These are phyloP conservation scores for Ogataea haglerorum DNA, from an alignment of 805 yeast species.

Conservation along the genomic window DNA sequence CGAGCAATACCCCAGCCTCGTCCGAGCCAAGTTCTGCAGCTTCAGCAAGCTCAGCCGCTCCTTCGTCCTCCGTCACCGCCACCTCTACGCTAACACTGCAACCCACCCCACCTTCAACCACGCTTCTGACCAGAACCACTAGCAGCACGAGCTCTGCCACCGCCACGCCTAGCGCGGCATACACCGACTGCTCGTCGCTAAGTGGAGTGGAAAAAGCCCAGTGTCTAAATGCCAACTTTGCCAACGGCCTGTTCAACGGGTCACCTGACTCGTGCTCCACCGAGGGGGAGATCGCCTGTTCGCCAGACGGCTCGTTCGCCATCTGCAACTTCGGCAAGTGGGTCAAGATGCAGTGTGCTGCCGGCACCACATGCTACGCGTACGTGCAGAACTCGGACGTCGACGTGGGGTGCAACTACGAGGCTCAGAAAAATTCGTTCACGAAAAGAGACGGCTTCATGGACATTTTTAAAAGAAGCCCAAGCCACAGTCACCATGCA, in stretches of 20 bases:
- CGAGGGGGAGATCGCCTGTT: conserved; percentile 52
- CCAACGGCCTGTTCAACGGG: conserved; percentile 41
- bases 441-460: conserved; percentile 28
- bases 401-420: conserved; percentile 47
- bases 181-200: conserved; percentile 34
- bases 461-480: conserved; percentile 24
- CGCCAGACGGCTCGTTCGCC: conserved; percentile 48
- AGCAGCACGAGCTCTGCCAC: conserved; percentile 8
- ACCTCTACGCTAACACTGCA: background rate
- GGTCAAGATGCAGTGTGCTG: conserved; percentile 56
- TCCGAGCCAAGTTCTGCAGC: background rate
- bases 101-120: conserved; percentile 3
- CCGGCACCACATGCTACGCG: conserved; percentile 62
- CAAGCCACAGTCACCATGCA: conserved; percentile 20
- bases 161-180: conserved; percentile 19
- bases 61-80: background rate
- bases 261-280: conserved; percentile 37
- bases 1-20: background rate
- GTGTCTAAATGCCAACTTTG: conserved; percentile 43
- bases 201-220: conserved; percentile 40
- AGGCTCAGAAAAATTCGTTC: conserved; percentile 30
- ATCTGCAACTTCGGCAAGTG: conserved; percentile 56
- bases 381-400: conserved; percentile 41
- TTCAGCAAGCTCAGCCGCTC: background rate
- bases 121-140: conserved; percentile 11